phyloP scores from a whole-genome alignment of 257 asterid genomes.

The Solanum habrochaites region DNA sequence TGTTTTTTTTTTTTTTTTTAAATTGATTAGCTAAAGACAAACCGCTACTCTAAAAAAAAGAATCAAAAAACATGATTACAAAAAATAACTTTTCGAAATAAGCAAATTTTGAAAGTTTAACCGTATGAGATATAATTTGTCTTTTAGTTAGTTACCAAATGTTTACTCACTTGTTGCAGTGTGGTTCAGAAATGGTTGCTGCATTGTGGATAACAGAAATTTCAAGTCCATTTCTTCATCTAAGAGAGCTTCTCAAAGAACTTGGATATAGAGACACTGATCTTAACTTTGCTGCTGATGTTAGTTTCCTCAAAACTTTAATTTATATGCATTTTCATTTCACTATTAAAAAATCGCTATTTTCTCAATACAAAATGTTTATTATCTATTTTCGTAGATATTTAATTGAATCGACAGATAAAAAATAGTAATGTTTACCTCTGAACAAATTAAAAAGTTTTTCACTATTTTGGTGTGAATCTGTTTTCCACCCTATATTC shows the following conservation, averaged over 20 bases:
- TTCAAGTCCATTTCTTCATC: conserved; percentile 81
- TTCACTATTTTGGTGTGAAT: background rate
- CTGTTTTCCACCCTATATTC: accelerated
- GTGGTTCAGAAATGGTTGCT: conserved; percentile 90
- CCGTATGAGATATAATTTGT: background rate
- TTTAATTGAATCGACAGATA: too few species aligned
- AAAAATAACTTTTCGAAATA: too few species aligned
- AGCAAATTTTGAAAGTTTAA: background rate
- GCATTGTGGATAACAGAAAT: conserved; percentile 74
- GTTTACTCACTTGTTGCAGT: conserved; percentile 14
- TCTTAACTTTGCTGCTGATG: conserved; percentile 77
- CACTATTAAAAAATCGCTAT: background rate
- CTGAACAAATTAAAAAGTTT: accelerated
- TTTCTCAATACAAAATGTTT: background rate
- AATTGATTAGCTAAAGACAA: background rate
- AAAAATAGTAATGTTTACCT: background rate
- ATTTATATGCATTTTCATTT: background rate
- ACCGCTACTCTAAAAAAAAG: background rate
- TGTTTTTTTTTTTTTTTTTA: background rate
- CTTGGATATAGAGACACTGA: conserved; percentile 59
- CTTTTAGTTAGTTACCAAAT: background rate
- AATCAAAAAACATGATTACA: background rate
- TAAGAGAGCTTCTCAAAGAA: conserved; percentile 85
- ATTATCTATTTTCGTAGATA: too few species aligned
- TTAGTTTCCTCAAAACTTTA: conserved; percentile 28